A percentile compares a stretch with the other conserved stretches of the same genome.
Evolutionary conservation across 2,329 filamentous ascomycete genomes (phyloP).

Genomic region (Fusarium sp.): DNA sequence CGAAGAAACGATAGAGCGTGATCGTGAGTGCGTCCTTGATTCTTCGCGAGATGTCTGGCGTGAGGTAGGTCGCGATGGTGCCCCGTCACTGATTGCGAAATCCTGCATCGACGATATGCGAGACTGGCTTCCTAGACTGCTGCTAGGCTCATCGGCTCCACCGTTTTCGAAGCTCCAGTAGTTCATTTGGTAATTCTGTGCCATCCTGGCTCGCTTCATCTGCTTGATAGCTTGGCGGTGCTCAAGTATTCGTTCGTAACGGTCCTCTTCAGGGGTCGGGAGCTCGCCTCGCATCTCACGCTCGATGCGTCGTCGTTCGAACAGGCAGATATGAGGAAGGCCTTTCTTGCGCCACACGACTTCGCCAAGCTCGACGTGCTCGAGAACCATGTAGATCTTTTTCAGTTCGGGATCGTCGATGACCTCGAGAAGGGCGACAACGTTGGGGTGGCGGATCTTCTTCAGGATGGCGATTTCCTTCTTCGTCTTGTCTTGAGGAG

Average conservation of each 20-base stretch:
- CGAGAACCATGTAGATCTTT: slow-evolving; percentile 98
- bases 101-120: slow-evolving; percentile 56
- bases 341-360: slow-evolving; percentile 94
- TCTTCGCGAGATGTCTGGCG: slow-evolving; percentile 52
- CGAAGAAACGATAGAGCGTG: slow-evolving; percentile 57
- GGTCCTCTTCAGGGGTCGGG: slow-evolving; percentile 67
- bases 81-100: slow-evolving; percentile 49
- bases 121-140: slow-evolving; percentile 52
- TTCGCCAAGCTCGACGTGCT: slow-evolving; percentile 93
- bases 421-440: slow-evolving; percentile 93
- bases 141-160: slow-evolving; percentile 62
- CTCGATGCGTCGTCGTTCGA: slow-evolving; percentile 84
- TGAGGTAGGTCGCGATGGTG: slow-evolving; percentile 52
- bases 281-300: slow-evolving; percentile 70
- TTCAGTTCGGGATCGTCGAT: slow-evolving; percentile 96
- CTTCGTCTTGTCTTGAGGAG: slow-evolving; percentile 82
- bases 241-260: slow-evolving; percentile 67
- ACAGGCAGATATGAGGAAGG: slow-evolving; percentile 79
- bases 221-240: slow-evolving; percentile 67
- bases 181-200: slow-evolving; percentile 63
- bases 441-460: slow-evolving; percentile 97
- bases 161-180: slow-evolving; percentile 89
- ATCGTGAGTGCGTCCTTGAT: slow-evolving; percentile 59
- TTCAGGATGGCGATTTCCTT: slow-evolving; percentile 98
- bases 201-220: slow-evolving; percentile 64